Evolutionary conservation across 768 basidiomycete species (phyloP), one percentile per base, ranked within the genome.

Genomic region (Rhodotorula babjevae): DNA sequence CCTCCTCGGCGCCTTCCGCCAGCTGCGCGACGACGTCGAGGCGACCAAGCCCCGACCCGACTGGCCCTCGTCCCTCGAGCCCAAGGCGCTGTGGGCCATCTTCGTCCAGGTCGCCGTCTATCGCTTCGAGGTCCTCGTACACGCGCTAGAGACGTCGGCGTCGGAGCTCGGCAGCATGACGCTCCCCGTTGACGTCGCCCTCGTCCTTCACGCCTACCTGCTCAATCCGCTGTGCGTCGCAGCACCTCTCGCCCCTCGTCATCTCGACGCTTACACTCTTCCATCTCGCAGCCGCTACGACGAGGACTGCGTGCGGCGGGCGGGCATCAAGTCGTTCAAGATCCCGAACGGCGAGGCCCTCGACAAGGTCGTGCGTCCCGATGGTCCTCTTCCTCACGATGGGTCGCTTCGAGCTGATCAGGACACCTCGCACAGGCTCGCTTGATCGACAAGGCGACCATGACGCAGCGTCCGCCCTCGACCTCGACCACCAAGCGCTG

Each of bases 1-100:
- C 11, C 47, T 79, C 27, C 77, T 79, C 29, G 71, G 63, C 10
- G 78, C 77, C 6, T 79, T 79, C 58, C 60, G 72, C 40, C 16
- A 33, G 0, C 62, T 77, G 2, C 65, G 46, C 36, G 9, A 29
- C 21, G 3, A 1, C 19, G 68, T 77, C 19, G 66, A 70, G 46
- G 33, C n/a, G 36, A 6, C 44, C 9, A 29, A 46, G 14, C 25
- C 25, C 3, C 19, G 8, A n/a, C 6, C 23, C 25, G 58, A 55
- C 3, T n/a, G 55, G 2, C 29, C 46, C 0, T 33, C 21, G 2
- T 2, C 25, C 8, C 50, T 76, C 42, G 71, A 67, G 21, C 63
- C 71, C 10, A 74, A 75, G 27, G 76, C 74, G 12, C 25, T 61
- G 18, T 78, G 78, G 78, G 50, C 61, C 4, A 52, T 71, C 8